Evolutionary conservation across 805 yeast genomes (phyloP), one percentile per base, ranked within the genome.

Genomic region (Allodekkera sacchari): DNA sequence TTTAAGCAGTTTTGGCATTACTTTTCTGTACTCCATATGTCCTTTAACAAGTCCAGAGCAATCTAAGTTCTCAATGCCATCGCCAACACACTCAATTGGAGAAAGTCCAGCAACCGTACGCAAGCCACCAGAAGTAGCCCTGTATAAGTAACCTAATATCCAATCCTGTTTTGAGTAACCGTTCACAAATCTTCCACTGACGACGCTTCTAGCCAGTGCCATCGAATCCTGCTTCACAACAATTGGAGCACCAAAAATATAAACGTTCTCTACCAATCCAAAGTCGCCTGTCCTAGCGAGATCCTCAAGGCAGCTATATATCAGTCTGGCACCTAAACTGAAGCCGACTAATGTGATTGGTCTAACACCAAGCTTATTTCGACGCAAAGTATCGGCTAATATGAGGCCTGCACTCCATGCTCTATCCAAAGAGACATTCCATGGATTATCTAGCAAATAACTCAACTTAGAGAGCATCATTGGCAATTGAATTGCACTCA

Each of bases 371-470:
- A 92, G 62, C 53, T 88, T 89, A 26, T 94, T 78, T 17, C 85
- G 70, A 36, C 88, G 74, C 25, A 92, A 61, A 0, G 96, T 85
- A 52, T 92, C 97, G 0, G 98, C 97, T 31, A 92, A 57, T 27
- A 92, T 76, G 34, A 75, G 63, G 4, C 98, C 98, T 0, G 96
- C 95, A 26, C 87, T 71, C 97, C 96, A 89, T 0, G 98, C 98
- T 37, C 98, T 69, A 55, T 89, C 97, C 36, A 92, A 63, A 0
- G 97, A 88, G 5, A 92, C 97, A 50, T 81, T 89, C 98, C 98
- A 92, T 1, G 98, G 98, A 48, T 92, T 92, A 49, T 92, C 98
- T 18, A 92, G 66, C 18, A 92, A 59, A 44, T 92, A 92, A 3
- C 95, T 81, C 25, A 92, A 63, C 48, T 92, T 92, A 0, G 96